phyloP scores from a whole-genome alignment of 108 stramenopile genomes.

The Cyclotella kingstonii region DNA sequence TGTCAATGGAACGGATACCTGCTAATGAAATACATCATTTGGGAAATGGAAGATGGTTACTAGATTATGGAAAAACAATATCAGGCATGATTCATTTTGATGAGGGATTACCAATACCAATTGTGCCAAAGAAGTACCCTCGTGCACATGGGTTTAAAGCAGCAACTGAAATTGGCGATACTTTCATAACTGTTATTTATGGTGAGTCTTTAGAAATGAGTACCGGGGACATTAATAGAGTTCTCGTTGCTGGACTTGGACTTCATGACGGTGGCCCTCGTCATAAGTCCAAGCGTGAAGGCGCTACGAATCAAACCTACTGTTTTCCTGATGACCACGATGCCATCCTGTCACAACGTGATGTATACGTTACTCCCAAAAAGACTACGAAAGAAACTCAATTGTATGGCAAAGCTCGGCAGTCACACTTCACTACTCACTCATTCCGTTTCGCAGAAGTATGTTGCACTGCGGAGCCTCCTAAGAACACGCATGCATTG shows the following conservation, averaged over 20 bases:
- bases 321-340: conserved; percentile 42
- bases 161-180: conserved; percentile 9
- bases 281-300: conserved; percentile 13
- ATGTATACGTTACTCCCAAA: conserved; percentile 27
- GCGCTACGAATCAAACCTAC: not conserved
- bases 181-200: conserved; percentile 32
- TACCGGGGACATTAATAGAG: conserved; percentile 45
- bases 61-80: conserved; percentile 43
- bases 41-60: conserved; percentile 33
- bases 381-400: not conserved
- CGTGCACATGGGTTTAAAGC: conserved; percentile 27
- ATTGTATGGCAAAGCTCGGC: conserved; percentile 15
- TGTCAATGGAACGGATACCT: conserved; percentile 27
- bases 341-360: conserved; percentile 23
- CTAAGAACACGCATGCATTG: conserved; percentile 14
- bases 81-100: conserved; percentile 48
- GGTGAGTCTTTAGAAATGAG: conserved; percentile 42
- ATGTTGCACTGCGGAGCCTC: conserved; percentile 32
- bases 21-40: conserved; percentile 41
- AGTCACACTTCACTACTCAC: conserved; percentile 42
- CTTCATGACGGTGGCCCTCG: conserved; percentile 32
- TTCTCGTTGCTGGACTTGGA: conserved; percentile 35
- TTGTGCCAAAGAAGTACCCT: conserved; percentile 28
- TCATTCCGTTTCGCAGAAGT: conserved; percentile 40
- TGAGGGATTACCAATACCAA: conserved; percentile 34